These are phyloP conservation scores for Botryococcus braunii DNA, from an alignment of 163 green algal species.

Conservation along the genomic window DNA sequence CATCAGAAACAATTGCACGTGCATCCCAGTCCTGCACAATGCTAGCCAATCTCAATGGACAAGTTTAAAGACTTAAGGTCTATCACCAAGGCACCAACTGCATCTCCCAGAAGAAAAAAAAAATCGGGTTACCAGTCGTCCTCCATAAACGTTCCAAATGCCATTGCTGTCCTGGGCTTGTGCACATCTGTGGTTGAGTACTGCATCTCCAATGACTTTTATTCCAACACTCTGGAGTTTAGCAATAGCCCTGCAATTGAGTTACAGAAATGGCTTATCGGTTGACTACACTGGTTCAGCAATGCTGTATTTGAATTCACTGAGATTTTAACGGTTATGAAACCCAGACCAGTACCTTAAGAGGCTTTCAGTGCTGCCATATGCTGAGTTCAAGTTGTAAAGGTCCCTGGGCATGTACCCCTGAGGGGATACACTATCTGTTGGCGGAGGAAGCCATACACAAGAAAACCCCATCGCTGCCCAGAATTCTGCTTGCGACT, in stretches of 20 bases:
- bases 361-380: slow-evolving; percentile 52
- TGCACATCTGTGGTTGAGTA: slow-evolving; percentile 79
- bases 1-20: slow-evolving; percentile 52
- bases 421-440: slow-evolving; percentile 55
- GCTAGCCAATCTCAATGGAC: no score
- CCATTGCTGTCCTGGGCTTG: slow-evolving; percentile 30
- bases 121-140: no score
- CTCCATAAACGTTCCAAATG: slow-evolving; percentile 55
- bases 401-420: slow-evolving; percentile 75
- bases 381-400: slow-evolving; percentile 69
- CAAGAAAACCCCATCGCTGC: slow-evolving; percentile 51
- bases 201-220: slow-evolving; percentile 54
- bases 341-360: slow-evolving; percentile 9
- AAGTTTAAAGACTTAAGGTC: no score
- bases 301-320: neutral
- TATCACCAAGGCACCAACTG: slow-evolving; percentile 6
- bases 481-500: slow-evolving; percentile 29
- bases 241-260: slow-evolving; percentile 15
- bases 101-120: slow-evolving; percentile 2
- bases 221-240: slow-evolving; percentile 32
- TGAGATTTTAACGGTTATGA: neutral
- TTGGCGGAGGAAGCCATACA: slow-evolving; percentile 70
- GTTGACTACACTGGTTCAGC: neutral
- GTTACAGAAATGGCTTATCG: neutral
- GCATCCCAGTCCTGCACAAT: slow-evolving; percentile 73